Percentiles rank a stretch among this genome's conserved stretches.
These are phyloP conservation scores for Penicillium sp. DNA, from an alignment of 2,329 filamentous ascomycete species.

Conservation along the genomic window DNA sequence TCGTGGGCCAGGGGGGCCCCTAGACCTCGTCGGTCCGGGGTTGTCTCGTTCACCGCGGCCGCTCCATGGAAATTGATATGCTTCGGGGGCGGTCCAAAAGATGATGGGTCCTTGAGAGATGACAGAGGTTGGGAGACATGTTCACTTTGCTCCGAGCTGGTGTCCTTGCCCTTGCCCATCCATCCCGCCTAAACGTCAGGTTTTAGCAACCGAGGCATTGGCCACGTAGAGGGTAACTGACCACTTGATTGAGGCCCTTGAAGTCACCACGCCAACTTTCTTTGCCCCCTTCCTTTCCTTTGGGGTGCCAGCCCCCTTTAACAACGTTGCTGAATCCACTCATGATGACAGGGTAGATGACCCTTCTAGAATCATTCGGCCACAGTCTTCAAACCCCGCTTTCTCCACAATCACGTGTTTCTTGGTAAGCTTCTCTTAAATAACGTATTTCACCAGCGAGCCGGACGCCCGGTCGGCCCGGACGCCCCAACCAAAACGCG, in stretches of 20 bases:
- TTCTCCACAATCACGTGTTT: conserved; percentile 15
- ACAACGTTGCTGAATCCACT: conserved; percentile 49
- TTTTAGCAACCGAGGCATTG: conserved; percentile 15
- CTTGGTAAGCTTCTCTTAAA: background rate
- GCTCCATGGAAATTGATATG: conserved; percentile 55
- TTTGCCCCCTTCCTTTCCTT: conserved; percentile 50
- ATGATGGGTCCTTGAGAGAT: conserved; percentile 71
- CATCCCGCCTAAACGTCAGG: conserved; percentile 52
- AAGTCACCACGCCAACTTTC: conserved; percentile 59
- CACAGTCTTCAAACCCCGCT: conserved; percentile 4
- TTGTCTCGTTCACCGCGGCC: conserved; percentile 46
- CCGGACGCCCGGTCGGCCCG: too few relatives aligned
- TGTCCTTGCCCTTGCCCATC: conserved; percentile 57
- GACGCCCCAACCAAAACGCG: too few relatives aligned
- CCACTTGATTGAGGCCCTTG: conserved; percentile 59
- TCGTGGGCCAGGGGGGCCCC: conserved; percentile 46
- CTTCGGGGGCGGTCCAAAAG: conserved; percentile 80
- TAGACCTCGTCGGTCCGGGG: conserved; percentile 44
- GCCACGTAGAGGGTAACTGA: conserved; percentile 32
- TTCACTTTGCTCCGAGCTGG: conserved; percentile 44
- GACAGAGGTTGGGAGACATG: conserved; percentile 66
- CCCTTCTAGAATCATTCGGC: background rate
- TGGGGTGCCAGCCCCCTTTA: conserved; percentile 58
- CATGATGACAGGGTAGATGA: conserved; percentile 32
- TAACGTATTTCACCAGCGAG: too few relatives aligned